Base-by-base conservation (phyloP, 495 filamentous ascomycete species). In the Aspergillus steynii region DNA sequence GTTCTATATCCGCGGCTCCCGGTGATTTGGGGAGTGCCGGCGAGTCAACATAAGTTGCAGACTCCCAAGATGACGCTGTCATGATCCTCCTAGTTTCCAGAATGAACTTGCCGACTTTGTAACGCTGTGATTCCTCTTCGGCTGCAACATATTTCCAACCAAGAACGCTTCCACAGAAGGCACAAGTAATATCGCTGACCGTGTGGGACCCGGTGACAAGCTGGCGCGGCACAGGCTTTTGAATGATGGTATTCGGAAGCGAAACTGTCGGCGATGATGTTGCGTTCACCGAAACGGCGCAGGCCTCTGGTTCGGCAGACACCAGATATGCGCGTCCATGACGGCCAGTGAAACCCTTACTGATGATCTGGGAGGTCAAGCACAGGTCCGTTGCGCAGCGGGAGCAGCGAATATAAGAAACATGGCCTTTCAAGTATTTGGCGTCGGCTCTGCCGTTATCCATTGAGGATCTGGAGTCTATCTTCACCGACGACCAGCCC, bases 91-190 rank as follows among this genome's bases (percentile, higher is more conserved):
- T 87, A 34, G 88, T 92, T 77, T 98, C 94, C 42, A 98, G 72
- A n/a, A 98, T 97, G 66, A 93, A 97, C 72, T 96, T 97, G 31
- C 94, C 94, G 31, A 97, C 87, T 72, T 98, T 98, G 76, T 98
- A 98, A 56, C 83, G 82, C 72, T 98, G 94, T 46, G 79, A 80
- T 62, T 87, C 80, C 67, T 97, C 90, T 56, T 89, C 87, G 0
- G 94, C 94, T 49, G 86, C 86, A 55, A 97, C 82, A 70, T 98
- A 98, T 73, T 97, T 97, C 94, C 94, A 98, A 9, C 94, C 94
- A 20, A 98, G 70, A 48, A 90, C 84, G 49, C 73, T 84, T 4
- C 81, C 82, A 69, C 94, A 90, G 56, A 88, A 74, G 32, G 82
- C 68, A 68, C 87, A 89, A 47, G 74, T 76, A 9, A 85, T 68